phyloP scores from a whole-genome alignment of 2,329 filamentous ascomycete species.

The Hypocreales sp. region DNA sequence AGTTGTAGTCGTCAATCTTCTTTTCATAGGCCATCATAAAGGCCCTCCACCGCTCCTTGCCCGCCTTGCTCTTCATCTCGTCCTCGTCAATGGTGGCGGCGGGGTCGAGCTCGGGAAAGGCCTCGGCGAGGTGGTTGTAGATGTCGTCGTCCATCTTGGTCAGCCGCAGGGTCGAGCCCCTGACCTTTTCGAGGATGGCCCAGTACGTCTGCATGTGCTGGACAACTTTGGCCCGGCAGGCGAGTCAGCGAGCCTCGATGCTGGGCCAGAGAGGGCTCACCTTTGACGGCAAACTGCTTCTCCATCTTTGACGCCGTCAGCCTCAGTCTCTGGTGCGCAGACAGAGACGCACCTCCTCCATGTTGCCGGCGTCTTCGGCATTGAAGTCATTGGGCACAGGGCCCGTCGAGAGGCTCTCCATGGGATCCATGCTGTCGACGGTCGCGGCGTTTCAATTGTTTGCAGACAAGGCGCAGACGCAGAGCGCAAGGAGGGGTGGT shows the following conservation, averaged over 20 bases:
- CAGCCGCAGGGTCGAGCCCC: slow-evolving; percentile 74
- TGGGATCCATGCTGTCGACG: slow-evolving; percentile 20
- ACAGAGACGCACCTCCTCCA: slow-evolving; percentile 33
- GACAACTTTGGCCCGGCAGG: slow-evolving; percentile 38
- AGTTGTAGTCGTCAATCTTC: slow-evolving; percentile 94
- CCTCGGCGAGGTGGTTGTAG: slow-evolving; percentile 68
- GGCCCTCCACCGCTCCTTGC: slow-evolving; percentile 88
- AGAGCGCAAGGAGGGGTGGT: too few species aligned
- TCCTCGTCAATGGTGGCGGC: slow-evolving; percentile 72
- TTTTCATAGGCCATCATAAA: slow-evolving; percentile 94
- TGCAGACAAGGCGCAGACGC: too few species aligned
- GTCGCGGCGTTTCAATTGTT: too few species aligned
- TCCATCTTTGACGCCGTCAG: slow-evolving; percentile 53
- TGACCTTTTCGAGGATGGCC: slow-evolving; percentile 82
- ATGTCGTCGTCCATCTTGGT: slow-evolving; percentile 96
- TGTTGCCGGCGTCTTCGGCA: slow-evolving; percentile 37
- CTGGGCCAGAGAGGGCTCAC: slow-evolving; percentile 24
- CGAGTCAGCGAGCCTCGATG: not conserved
- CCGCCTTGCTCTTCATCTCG: slow-evolving; percentile 91
- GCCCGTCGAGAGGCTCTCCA: slow-evolving; percentile 20
- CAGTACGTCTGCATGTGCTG: slow-evolving; percentile 97
- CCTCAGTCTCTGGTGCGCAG: slow-evolving; percentile 2
- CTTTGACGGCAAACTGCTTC: slow-evolving; percentile 98
- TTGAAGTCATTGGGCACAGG: slow-evolving; percentile 40
- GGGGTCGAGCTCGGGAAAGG: slow-evolving; percentile 89